These are phyloP conservation scores for Paraphoma sp. DNA, from an alignment of 2,329 filamentous ascomycete genomes.

Conservation along the genomic window DNA sequence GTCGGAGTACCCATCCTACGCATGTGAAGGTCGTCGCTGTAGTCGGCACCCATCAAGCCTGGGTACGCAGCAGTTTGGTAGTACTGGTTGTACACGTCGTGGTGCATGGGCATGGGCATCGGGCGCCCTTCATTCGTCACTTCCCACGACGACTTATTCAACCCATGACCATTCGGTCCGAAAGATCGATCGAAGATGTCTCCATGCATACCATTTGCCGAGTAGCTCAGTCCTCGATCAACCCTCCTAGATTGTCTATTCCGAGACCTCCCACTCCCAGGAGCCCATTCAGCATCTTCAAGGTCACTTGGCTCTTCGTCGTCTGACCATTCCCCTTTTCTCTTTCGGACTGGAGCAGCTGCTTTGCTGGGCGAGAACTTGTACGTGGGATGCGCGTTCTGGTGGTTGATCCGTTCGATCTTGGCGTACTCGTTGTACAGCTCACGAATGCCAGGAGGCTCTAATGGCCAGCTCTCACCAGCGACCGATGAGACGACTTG, in stretches of 20 bases:
- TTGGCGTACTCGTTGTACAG: constrained; percentile 81
- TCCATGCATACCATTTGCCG: constrained; percentile 26
- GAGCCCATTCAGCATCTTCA: constrained; percentile 50
- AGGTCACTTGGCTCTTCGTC: constrained; percentile 52
- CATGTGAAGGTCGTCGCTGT: constrained; percentile 50
- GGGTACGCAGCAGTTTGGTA: constrained; percentile 58
- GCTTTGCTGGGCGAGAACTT: constrained; percentile 89
- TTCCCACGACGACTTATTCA: constrained; percentile 59
- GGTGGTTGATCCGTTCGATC: constrained; percentile 83
- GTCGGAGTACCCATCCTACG: constrained; percentile 46
- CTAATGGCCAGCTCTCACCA: constrained; percentile 83
- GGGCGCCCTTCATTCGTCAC: constrained; percentile 59
- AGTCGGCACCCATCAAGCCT: constrained; percentile 35
- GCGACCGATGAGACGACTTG: constrained; percentile 90
- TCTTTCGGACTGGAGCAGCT: constrained; percentile 53
- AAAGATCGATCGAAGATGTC: constrained; percentile 38
- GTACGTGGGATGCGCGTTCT: constrained; percentile 84
- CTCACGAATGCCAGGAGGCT: constrained; percentile 73
- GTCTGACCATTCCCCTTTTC: constrained; percentile 53
- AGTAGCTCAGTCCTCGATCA: constrained; percentile 34
- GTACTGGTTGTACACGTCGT: constrained; percentile 57
- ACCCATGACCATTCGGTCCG: constrained; percentile 37
- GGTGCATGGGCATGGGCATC: constrained; percentile 51
- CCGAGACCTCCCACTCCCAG: constrained; percentile 30
- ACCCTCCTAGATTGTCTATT: constrained; percentile 30